Evolutionary conservation across 1,139 yeast genomes (phyloP), one percentile per base, ranked within the genome.

Genomic region (Suhomyces wounanorum): DNA sequence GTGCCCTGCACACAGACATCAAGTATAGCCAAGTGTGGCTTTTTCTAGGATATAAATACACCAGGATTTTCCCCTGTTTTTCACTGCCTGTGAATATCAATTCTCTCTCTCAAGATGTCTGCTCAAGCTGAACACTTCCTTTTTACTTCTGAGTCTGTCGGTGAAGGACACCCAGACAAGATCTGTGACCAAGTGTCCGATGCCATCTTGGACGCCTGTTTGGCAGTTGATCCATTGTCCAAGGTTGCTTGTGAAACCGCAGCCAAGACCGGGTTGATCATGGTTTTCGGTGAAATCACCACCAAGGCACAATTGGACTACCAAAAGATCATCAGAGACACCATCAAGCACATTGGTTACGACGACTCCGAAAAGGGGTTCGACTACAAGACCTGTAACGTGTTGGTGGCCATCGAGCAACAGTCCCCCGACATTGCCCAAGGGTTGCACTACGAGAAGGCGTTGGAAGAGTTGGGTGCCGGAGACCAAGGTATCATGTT

Each of bases 401-500:
- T 94, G 55, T 82, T 95, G 62, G 99, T 94, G 60, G 99, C 99
- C 73, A 91, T 94, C 75, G 99, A 94, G 82, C 98, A 94, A 79
- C 99, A 94, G 79, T 91, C 98, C 52, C 96, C 96, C 64, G 99
- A 94, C 78, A 94, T 94, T 66, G 99, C 99, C 58, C 98, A 94
- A 80, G 99, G 99, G 82, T 85, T 94, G 69, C 99, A 94, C 77
- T 89, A 88, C 78, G 97, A 94, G 75, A 84, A 91, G 79, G 95
- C 97, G 55, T 82, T 94, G 62, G 99, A 94, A 81, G 96, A 94
- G 55, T 85, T 94, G 69, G 99, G 99, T 75, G 99, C 99, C 61
- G 99, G 99, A 86, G 99, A 94, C 81, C 99, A 94, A 80, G 98
- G 99, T 85, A 94, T 94, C 73, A 94, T 94, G 99, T 94, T 94